Base-by-base conservation (phyloP, 2,329 filamentous ascomycete genomes). In the Myrmaecium sp. region DNA sequence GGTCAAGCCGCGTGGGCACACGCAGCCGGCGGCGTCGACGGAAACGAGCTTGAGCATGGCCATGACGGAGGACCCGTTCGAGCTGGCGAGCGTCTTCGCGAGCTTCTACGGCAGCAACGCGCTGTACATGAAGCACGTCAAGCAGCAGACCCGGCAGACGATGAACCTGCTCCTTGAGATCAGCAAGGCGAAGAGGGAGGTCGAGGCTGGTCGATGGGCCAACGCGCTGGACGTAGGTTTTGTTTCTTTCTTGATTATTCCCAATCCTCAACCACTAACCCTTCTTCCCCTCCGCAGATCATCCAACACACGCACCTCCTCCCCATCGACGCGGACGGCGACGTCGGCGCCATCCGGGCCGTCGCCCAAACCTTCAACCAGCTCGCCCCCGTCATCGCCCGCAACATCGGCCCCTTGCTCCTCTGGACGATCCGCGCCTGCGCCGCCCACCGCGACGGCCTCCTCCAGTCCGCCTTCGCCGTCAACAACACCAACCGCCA, bases 381-480 rank as follows among this genome's bases (percentile, higher is more conserved):
- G 2, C 66, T 92, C 21, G 69, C 82, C 4, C 71, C 81, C 38
- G 70, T 83, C 5, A 78, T 98, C 21, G 76, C 84, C 3, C 74
- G 81, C 47, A 92, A 89, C 43, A 74, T 94, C 40, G 86, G 86
- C 11, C 82, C 86, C 51, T 63, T 95, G 34, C 66, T 98, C 35
- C 76, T 93, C 58, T 95, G 89, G 89, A 82, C 82, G 26, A 81
- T 98, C 38, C 67, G 76, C 21, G 83, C 79, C 55, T 91, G 84
- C 52, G 74, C 76, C 26, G 68, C 73, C 30, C 76, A 93, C 52
- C 69, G 80, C 13, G 47, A 50, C 34, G 74, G 78, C 40, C 60
- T 73, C 33, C 63, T 91, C 24, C 64, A 66, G 30, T 66, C 62
- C 31, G 73, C 74, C 15, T 68, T 75, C 40, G 94, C 77, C 51